Percentiles rank a stretch among this genome's conserved stretches.
Evolutionary conservation across 2,329 filamentous ascomycete genomes (phyloP).

Genomic region (Orbilia ellipsospora): DNA sequence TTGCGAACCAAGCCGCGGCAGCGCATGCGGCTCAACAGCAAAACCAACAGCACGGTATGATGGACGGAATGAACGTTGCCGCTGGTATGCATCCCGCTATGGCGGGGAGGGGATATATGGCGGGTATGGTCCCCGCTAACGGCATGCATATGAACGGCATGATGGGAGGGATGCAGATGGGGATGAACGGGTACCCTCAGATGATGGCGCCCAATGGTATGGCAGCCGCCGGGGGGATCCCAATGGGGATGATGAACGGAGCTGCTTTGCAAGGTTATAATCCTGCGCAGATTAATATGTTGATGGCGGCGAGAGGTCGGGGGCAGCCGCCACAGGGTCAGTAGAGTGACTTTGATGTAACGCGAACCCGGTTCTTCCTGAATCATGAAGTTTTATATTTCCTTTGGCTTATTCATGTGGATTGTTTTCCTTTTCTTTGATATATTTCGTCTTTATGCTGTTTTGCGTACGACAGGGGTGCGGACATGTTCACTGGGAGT

Average conservation of each 20-base stretch:
- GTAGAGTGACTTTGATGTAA: constrained; percentile 7
- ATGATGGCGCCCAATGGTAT: constrained; percentile 56
- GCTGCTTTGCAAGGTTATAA: constrained; percentile 53
- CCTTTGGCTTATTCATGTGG: constrained; percentile 22
- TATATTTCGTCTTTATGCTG: constrained; percentile 14
- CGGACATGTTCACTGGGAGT: constrained; percentile 39
- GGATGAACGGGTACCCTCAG: constrained; percentile 45
- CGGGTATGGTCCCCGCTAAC: constrained; percentile 16
- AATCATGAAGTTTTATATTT: constrained; percentile 10
- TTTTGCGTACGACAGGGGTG: constrained; percentile 45
- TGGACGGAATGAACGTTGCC: constrained; percentile 41
- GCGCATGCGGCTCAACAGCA: constrained; percentile 36
- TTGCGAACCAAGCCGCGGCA: constrained; percentile 33
- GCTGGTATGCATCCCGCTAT: constrained; percentile 37
- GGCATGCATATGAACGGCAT: constrained; percentile 52
- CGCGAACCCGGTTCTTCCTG: background rate
- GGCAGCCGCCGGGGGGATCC: constrained; percentile 39
- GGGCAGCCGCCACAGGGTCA: constrained; percentile 52
- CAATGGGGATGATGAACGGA: constrained; percentile 49
- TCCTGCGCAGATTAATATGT: constrained; percentile 56
- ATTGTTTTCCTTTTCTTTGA: constrained; percentile 15
- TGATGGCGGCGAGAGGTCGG: constrained; percentile 55
- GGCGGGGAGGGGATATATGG: constrained; percentile 42
- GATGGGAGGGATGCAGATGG: constrained; percentile 47
- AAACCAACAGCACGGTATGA: constrained; percentile 46